Evolutionary conservation across 805 yeast genomes (phyloP).

Genomic region (Saccharomycopsis vini): DNA sequence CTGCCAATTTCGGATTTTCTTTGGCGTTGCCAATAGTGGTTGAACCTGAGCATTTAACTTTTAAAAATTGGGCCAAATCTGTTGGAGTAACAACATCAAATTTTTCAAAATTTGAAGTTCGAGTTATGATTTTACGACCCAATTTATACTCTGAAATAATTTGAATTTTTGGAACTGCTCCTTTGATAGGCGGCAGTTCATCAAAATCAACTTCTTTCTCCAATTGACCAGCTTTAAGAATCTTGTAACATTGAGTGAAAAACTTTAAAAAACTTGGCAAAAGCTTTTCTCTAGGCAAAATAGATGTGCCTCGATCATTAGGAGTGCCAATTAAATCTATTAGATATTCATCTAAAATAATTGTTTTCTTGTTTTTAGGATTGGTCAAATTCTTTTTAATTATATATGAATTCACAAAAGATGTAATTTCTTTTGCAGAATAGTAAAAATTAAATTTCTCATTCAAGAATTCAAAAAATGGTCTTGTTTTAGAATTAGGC

Average conservation of each 20-base stretch:
- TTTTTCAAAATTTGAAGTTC: constrained; percentile 58
- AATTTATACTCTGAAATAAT: constrained; percentile 67
- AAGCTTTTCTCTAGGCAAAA: constrained; percentile 30
- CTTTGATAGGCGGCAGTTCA: constrained; percentile 40
- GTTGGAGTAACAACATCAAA: constrained; percentile 54
- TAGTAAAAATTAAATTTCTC: constrained; percentile 35
- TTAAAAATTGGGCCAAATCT: constrained; percentile 56
- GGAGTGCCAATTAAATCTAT: background rate
- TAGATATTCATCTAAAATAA: constrained; percentile 43
- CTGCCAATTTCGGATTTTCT: constrained; percentile 46
- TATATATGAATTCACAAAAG: constrained; percentile 48
- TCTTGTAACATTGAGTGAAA: constrained; percentile 42
- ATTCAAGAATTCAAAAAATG: constrained; percentile 37
- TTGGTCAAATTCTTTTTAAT: constrained; percentile 41
- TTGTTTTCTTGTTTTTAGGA: constrained; percentile 40
- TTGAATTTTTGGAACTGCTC: constrained; percentile 56
- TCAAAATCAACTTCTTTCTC: constrained; percentile 34
- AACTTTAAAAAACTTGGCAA: constrained; percentile 36
- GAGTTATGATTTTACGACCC: constrained; percentile 75
- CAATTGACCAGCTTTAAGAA: constrained; percentile 28
- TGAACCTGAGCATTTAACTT: constrained; percentile 82
- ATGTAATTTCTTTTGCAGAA: constrained; percentile 45
- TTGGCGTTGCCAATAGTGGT: constrained; percentile 59
- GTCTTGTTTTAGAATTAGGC: constrained; percentile 43
- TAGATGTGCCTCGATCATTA: no score